Evolutionary conservation across 306 rosid genomes (phyloP).

Genomic region (Pyrus bretschneideri): DNA sequence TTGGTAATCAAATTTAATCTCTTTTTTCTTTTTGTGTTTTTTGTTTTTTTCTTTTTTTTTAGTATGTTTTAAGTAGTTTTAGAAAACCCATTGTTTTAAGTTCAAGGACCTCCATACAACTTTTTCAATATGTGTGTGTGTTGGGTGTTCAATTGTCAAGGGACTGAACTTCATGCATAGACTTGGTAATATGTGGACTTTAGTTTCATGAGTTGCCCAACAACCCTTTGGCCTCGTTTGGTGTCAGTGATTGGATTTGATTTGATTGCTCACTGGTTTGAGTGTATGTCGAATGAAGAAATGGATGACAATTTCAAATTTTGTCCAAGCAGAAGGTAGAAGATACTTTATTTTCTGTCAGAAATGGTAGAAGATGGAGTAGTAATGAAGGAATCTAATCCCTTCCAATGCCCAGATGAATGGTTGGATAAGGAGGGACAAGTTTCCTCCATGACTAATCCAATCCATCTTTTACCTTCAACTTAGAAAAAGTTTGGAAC

Average conservation of each 20-base stretch:
- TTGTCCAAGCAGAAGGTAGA: background rate
- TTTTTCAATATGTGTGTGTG: background rate
- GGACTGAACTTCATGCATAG: background rate
- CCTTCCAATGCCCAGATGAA: too few species aligned
- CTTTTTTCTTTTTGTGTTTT: background rate
- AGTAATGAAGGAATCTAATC: background rate
- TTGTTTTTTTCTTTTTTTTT: too few species aligned
- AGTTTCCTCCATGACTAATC: too few species aligned
- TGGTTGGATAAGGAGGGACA: too few species aligned
- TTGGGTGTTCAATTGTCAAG: background rate
- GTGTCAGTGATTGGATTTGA: background rate
- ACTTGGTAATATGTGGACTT: background rate
- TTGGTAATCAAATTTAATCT: slow-evolving; percentile 34
- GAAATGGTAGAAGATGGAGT: background rate
- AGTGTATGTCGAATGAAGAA: background rate
- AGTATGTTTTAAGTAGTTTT: background rate
- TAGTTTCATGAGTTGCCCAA: background rate
- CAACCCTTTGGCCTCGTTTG: background rate
- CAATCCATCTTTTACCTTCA: background rate
- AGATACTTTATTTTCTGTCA: background rate
- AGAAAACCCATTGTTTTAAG: background rate
- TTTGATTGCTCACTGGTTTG: background rate
- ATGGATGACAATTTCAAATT: background rate
- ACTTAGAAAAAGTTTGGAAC: background rate
- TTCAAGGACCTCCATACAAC: background rate